Conservation (phyloP, 495 filamentous ascomycete species). For the Chlorociboria aeruginascens region DNA sequence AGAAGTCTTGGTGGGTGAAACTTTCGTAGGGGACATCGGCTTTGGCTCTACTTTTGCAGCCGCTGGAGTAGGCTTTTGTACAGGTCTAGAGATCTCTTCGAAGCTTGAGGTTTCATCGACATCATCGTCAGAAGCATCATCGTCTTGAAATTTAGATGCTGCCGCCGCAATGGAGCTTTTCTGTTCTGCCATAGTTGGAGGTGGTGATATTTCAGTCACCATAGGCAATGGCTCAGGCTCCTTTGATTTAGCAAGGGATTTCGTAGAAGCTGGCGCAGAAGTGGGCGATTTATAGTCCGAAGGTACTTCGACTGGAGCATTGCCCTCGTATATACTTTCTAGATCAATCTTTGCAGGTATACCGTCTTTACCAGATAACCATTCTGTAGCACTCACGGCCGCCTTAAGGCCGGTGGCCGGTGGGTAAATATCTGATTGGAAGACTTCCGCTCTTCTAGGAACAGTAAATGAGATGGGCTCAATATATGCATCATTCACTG, state of each 20-base stretch:
- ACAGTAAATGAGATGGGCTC: constrained; percentile 97
- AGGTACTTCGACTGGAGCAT: constrained; percentile 60
- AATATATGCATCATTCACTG: constrained; percentile 84
- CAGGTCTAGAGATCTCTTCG: constrained; percentile 61
- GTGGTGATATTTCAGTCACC: constrained; percentile 36
- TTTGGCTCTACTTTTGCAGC: constrained; percentile 20
- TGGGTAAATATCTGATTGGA: constrained; percentile 95
- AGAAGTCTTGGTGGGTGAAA: constrained; percentile 11
- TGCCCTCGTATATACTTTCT: constrained; percentile 79
- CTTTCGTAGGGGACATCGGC: constrained; percentile 13
- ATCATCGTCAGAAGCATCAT: constrained; percentile 45
- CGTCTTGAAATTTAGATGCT: constrained; percentile 74
- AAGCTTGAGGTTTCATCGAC: constrained; percentile 69
- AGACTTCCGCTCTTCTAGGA: constrained; percentile 86
- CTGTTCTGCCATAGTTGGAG: constrained; percentile 67
- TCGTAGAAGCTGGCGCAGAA: constrained; percentile 33
- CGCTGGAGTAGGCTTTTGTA: constrained; percentile 25
- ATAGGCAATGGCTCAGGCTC: constrained; percentile 31
- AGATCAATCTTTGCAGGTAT: constrained; percentile 86
- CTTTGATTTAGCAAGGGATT: constrained; percentile 31
- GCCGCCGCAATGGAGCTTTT: constrained; percentile 72
- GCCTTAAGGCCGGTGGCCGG: constrained; percentile 66
- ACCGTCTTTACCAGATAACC: constrained; percentile 73
- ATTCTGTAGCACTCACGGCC: constrained; percentile 68
- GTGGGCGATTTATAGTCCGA: constrained; percentile 53